These are phyloP conservation scores for Acanthamoeba lenticulata DNA, from an alignment of 208 protist genomes.

Conservation along the genomic window DNA sequence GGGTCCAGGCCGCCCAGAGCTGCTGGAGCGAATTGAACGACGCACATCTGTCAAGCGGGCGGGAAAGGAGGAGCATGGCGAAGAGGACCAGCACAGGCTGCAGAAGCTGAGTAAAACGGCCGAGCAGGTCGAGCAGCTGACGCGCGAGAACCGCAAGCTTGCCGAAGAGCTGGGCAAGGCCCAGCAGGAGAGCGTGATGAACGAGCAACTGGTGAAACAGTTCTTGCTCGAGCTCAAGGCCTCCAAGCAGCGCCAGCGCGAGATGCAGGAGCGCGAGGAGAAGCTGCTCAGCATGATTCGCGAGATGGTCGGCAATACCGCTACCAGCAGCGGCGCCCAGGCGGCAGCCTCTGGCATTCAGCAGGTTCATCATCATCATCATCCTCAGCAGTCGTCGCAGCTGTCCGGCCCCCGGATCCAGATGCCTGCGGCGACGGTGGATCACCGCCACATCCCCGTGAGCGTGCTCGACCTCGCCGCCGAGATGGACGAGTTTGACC, in stretches of 20 bases:
- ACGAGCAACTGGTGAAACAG: conserved; percentile 46
- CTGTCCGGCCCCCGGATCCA: not conserved
- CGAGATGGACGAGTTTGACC: not conserved
- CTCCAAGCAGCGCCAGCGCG: conserved; percentile 26
- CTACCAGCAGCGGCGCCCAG: not conserved
- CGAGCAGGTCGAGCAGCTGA: not conserved
- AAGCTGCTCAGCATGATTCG: not conserved
- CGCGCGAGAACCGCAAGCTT: conserved; percentile 15
- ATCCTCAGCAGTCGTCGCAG: too few species aligned
- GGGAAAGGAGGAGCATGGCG: conserved; percentile 24
- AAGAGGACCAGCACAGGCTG: not conserved
- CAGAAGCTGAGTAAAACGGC: conserved; percentile 20
- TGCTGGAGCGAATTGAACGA: not conserved
- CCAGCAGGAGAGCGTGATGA: not conserved
- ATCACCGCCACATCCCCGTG: not conserved
- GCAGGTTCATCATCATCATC: too few species aligned
- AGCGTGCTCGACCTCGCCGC: not conserved
- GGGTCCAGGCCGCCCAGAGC: not conserved
- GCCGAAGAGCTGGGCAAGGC: conserved; percentile 12
- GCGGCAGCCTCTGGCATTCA: too few species aligned
- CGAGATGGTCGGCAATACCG: not conserved
- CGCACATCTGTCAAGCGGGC: conserved; percentile 8
- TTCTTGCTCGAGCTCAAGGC: conserved; percentile 43
- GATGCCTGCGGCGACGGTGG: not conserved
- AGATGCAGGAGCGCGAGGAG: conserved; percentile 30